These are phyloP conservation scores for Plasmodium yoelii DNA, from an alignment of 169 alveolate genomes.

Conservation along the genomic window DNA sequence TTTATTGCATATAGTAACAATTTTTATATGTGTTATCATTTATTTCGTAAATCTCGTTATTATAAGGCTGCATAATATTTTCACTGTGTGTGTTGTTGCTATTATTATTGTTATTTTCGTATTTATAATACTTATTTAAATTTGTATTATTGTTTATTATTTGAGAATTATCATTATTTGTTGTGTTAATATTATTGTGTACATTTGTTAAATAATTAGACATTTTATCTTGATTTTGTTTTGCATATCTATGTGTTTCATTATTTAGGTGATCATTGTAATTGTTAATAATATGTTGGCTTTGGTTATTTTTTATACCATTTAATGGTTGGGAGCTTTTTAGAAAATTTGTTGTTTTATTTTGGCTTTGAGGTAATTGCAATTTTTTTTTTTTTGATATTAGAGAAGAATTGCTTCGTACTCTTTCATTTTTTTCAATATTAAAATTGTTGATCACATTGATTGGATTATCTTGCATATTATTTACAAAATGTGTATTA, in stretches of 20 bases:
- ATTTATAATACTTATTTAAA: constrained; percentile 27
- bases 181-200: constrained; percentile 5
- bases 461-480: constrained; percentile 7
- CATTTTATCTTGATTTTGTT: constrained; percentile 54
- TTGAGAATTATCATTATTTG: constrained; percentile 15
- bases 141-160: constrained; percentile 7
- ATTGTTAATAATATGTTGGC: constrained; percentile 16
- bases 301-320: constrained; percentile 26
- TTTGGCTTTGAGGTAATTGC: constrained; percentile 42
- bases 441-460: constrained; percentile 25
- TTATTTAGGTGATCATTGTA: constrained; percentile 20
- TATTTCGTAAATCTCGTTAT: constrained; percentile 26
- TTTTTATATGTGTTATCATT: constrained; percentile 42
- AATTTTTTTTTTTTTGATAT: constrained; percentile 47
- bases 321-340: constrained; percentile 37
- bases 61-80: constrained; percentile 47
- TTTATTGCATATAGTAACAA: constrained; percentile 39
- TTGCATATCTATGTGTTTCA: constrained; percentile 34
- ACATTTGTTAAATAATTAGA: constrained; percentile 33
- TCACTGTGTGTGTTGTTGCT: constrained; percentile 18
- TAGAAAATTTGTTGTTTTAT: constrained; percentile 36
- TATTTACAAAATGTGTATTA: constrained; percentile 19
- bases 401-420: constrained; percentile 8
- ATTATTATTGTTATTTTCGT: constrained; percentile 9
- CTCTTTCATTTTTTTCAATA: constrained; percentile 22